Base-by-base conservation (phyloP, 345 rosid species). In the Salix arbutifolia region DNA sequence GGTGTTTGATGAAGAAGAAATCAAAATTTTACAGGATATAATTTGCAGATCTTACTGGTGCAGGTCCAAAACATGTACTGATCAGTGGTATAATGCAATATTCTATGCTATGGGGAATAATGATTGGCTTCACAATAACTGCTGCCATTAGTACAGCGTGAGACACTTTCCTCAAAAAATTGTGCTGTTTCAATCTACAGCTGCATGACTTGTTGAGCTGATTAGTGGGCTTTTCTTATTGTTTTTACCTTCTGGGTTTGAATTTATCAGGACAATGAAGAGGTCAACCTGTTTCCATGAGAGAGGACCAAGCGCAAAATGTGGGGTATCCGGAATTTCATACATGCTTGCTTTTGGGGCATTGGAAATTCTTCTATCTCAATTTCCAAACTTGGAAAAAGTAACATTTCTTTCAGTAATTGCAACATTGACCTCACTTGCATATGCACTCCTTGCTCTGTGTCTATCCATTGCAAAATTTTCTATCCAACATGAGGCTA, bases 51-150 rank as follows among this genome's bases (percentile, higher is more conserved):
- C 48, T 44, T 44, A 44, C 17, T 44, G 50, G 17, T 61, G 30
- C 66, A 61, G 66, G 66, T 61, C 66, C 66, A 61, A 61, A 28
- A 23, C 25, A 61, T 61, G 66, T 61, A 25, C 9, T 61, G 23
- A 61, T 83, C 60, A 80, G 88, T 81, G 88, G 86, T 26, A 48
- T 78, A 10, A 82, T 78, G 77, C 88, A 85, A 8, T 83, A 83
- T 77, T 61, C 74, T 25, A 83, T 78, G 64, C 75, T 85, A 1
- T 76, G 84, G 50, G 90, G 90, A 23, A 73, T 74, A 53, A 80
- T 84, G n/a, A 78, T 87, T 21, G 88, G 90, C 8, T 85, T 82
- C 81, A 87, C 90, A 8, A 78, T 87, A 44, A 82, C 86, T 18
- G 72, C 88, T 33, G 80, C 86, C 66, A 76, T 77, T 50, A 87